Percentiles rank a stretch among this genome's conserved stretches.
Conservation (phyloP, 345 rosid genomes). For the Abelmoschus esculentus region DNA sequence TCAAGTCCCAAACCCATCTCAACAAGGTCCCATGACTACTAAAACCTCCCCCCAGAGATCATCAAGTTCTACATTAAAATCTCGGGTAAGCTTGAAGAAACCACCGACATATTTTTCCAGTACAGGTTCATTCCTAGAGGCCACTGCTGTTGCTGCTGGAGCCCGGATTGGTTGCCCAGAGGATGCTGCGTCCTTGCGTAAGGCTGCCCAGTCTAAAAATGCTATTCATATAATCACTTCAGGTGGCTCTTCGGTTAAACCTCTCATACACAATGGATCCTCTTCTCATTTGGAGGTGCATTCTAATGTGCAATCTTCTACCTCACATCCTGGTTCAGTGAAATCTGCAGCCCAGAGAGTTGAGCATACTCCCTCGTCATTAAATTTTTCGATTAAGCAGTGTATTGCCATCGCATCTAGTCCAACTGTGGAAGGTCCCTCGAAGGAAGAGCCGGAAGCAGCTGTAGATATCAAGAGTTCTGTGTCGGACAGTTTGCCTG, state of each 20-base stretch:
- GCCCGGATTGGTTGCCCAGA: conserved; percentile 56
- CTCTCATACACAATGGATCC: conserved; percentile 29
- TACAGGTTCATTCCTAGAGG: conserved; percentile 51
- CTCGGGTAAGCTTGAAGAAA: conserved; percentile 34
- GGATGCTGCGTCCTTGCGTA: conserved; percentile 46
- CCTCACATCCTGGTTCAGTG: conserved; percentile 19
- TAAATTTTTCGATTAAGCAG: conserved; percentile 21
- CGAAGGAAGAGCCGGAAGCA: conserved; percentile 26
- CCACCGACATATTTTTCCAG: conserved; percentile 29
- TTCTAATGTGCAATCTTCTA: conserved; percentile 24
- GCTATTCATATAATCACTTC: conserved; percentile 43
- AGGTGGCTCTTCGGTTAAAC: conserved; percentile 30
- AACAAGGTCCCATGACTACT: conserved; percentile 21
- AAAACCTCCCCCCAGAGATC: conserved; percentile 28
- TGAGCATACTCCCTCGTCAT: conserved; percentile 24
- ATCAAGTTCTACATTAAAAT: conserved; percentile 29
- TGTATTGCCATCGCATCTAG: conserved; percentile 20
- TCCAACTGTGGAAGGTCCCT: conserved; percentile 17
- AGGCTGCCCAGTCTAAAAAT: conserved; percentile 52
- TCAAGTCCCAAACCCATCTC: conserved; percentile 40
- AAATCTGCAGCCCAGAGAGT: conserved; percentile 24
- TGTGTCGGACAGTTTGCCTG: not conserved
- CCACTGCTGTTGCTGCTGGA: conserved; percentile 75
- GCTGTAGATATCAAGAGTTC: conserved; percentile 15
- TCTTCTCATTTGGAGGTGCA: conserved; percentile 24